phyloP scores from a whole-genome alignment of 2,329 filamentous ascomycete genomes.

The Mariannaea elegans region DNA sequence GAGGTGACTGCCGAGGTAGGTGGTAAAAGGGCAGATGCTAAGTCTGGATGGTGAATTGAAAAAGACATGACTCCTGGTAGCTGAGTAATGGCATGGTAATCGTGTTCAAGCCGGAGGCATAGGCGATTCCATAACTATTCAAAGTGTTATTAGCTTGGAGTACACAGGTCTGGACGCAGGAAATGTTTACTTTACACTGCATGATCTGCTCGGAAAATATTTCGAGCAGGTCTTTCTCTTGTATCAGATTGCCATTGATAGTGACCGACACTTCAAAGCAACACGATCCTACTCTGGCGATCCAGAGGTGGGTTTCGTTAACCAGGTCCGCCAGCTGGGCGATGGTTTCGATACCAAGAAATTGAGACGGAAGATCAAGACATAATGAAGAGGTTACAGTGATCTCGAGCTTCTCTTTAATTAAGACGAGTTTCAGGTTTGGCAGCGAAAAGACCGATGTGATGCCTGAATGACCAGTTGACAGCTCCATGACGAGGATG shows the following conservation, averaged over 20 bases:
- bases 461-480: neutral
- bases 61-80: conserved; percentile 39
- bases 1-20: conserved; percentile 39
- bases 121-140: conserved; percentile 46
- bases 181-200: conserved; percentile 38
- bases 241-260: conserved; percentile 28
- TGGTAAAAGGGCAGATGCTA: conserved; percentile 43
- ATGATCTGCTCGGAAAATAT: conserved; percentile 33
- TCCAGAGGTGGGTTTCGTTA: conserved; percentile 43
- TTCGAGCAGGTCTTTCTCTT: conserved; percentile 18
- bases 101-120: conserved; percentile 40
- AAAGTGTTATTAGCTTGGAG: neutral
- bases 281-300: conserved; percentile 43
- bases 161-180: no score
- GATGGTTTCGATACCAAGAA: conserved; percentile 21
- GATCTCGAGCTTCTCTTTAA: conserved; percentile 35
- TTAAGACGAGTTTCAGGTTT: conserved; percentile 32
- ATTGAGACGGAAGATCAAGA: conserved; percentile 35
- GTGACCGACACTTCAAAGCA: conserved; percentile 41
- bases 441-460: conserved; percentile 37
- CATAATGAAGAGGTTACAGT: conserved; percentile 38
- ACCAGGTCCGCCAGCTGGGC: conserved; percentile 37
- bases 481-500: neutral
- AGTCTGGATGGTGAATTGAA: conserved; percentile 48
- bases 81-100: conserved; percentile 8